Conservation (phyloP, 73 alveolate species). For the Diophrys appendiculata region DNA sequence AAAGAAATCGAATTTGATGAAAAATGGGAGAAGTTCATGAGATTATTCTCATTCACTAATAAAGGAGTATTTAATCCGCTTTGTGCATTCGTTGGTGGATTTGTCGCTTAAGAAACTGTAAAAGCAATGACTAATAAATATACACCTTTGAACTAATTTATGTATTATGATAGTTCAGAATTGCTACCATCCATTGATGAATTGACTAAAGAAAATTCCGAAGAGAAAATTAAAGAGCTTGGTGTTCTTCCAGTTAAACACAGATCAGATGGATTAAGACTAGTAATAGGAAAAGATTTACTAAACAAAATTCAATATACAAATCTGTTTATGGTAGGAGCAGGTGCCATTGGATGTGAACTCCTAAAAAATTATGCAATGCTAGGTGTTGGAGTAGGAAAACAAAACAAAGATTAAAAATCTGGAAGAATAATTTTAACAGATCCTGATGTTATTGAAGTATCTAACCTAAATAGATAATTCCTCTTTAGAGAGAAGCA, state of each 20-base stretch:
- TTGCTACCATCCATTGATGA: slow-evolving; percentile 1
- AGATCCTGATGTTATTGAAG: slow-evolving; percentile 98
- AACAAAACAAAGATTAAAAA: too few species aligned
- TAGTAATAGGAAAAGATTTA: slow-evolving; percentile 72
- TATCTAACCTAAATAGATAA: slow-evolving; percentile 89
- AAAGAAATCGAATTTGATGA: too few species aligned
- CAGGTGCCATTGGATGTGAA: slow-evolving; percentile 99
- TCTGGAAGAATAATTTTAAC: slow-evolving; percentile 83
- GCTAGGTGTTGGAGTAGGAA: slow-evolving; percentile 80
- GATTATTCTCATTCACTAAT: too few species aligned
- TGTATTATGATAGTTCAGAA: slow-evolving; percentile 80
- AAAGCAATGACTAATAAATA: slow-evolving; percentile 93
- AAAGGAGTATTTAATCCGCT: slow-evolving; percentile 54
- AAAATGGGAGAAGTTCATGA: too few species aligned
- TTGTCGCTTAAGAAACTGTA: slow-evolving; percentile 90
- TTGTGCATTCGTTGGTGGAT: slow-evolving; percentile 95
- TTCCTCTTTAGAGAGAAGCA: slow-evolving; percentile 97
- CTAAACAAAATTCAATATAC: slow-evolving; percentile 58
- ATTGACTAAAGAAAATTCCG: slow-evolving; percentile 53
- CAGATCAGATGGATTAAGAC: slow-evolving; percentile 69
- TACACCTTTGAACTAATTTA: slow-evolving; percentile 84
- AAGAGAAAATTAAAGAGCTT: slow-evolving; percentile 12
- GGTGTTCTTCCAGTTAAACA: slow-evolving; percentile 9
- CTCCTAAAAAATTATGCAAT: slow-evolving; percentile 90
- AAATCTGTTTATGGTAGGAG: slow-evolving; percentile 88